Base-by-base conservation (phyloP, 129 eudicot genomes). In the Tagetes erecta region DNA sequence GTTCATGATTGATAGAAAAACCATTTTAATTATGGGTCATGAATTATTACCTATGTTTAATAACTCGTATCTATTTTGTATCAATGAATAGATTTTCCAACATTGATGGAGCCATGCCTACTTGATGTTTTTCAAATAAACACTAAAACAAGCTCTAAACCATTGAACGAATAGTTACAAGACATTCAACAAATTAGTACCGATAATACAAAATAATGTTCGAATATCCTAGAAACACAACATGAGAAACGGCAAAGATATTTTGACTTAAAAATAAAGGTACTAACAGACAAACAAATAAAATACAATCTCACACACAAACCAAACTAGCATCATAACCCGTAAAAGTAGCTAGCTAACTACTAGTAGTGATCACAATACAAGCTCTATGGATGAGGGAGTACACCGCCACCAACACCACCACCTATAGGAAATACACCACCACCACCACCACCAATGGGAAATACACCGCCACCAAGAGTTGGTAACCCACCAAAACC, bases 331-430 rank as follows among this genome's bases (percentile, higher is more conserved):
- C 53, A 46, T 38, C 63, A 78, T 46, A 58, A 47, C 27, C 53
- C 11, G 0, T 3, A n/a, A 45, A 62, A 39, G 38, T 44, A 71
- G 55, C 45, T 41, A 72, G 68, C 82, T 44, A 71, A 56, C 59
- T 41, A n/a, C n/a, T n/a, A n/a, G n/a, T n/a, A 53, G 44, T 56
- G 62, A 72, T 50, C 78, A 64, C 73, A 5, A 65, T 38, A 79
- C 64, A 13, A 47, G 13, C 63, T 57, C 78, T 44, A 84, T 8
- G 88, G 85, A 73, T 42, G 53, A 0, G 88, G 85, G 42, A 81
- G 72, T n/a, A 12, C 70, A 67, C 84, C 87, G 6, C 73, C 56
- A 9, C 51, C 81, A 5, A 36, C 63, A 0, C 50, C 85, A 30
- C 68, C 71, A 7, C 38, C 77, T 0, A 59, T 49, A 4, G 65